Conservation (phyloP, 208 protist species). For the Crithidia expoeki region DNA sequence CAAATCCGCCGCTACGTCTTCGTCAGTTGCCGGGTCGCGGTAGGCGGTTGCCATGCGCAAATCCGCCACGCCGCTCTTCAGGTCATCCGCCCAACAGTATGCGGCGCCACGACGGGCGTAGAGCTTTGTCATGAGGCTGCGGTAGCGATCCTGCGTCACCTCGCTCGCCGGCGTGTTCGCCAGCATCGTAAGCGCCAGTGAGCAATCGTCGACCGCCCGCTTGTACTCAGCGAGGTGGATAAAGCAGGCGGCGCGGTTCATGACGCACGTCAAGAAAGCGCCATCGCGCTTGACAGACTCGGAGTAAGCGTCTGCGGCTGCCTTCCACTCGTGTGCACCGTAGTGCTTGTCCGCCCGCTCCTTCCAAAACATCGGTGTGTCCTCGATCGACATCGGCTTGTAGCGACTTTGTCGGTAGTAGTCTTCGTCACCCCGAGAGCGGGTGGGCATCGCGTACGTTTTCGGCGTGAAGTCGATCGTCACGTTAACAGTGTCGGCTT, state of each 20-base stretch:
- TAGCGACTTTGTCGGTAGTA: constrained; percentile 93
- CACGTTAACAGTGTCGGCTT: constrained; percentile 77
- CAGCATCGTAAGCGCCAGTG: constrained; percentile 85
- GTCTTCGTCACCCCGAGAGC: constrained; percentile 89
- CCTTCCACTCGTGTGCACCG: constrained; percentile 69
- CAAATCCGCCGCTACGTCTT: constrained; percentile 63
- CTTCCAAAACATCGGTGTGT: constrained; percentile 94
- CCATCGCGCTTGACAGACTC: constrained; percentile 93
- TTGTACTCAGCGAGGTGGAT: constrained; percentile 84
- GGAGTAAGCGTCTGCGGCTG: constrained; percentile 86
- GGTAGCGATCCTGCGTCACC: constrained; percentile 89
- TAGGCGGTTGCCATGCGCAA: constrained; percentile 87
- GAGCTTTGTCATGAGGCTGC: constrained; percentile 86
- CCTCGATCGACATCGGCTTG: constrained; percentile 90
- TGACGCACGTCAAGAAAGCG: constrained; percentile 89
- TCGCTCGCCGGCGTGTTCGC: constrained; percentile 91
- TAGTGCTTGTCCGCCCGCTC: constrained; percentile 87
- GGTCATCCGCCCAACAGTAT: constrained; percentile 78
- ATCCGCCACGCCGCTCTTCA: constrained; percentile 67
- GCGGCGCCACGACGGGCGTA: constrained; percentile 85
- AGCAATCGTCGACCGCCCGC: constrained; percentile 86
- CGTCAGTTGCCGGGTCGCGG: constrained; percentile 59
- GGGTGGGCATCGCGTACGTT: constrained; percentile 72
- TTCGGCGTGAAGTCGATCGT: constrained; percentile 90
- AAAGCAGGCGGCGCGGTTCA: constrained; percentile 88